phyloP scores from a whole-genome alignment of 2,329 filamentous ascomycete species.

The Akanthomyces lecanii region DNA sequence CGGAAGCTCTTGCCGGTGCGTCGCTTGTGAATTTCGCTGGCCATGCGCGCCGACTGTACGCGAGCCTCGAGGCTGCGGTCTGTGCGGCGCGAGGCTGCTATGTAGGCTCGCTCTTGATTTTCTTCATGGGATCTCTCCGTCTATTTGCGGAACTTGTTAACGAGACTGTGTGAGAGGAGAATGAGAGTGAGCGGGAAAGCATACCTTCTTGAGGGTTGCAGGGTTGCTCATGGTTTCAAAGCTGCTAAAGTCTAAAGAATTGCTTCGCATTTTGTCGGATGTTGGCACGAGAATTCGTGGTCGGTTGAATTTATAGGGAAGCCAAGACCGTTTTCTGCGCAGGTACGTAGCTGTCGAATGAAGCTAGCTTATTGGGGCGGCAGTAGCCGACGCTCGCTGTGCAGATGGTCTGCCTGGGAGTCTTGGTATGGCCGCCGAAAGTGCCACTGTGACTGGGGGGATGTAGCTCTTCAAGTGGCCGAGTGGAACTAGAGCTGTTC shows the following conservation, averaged over 20 bases:
- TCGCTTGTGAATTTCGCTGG: conserved; percentile 86
- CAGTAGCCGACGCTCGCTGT: neutral
- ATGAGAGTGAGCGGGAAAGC: neutral
- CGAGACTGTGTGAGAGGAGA: neutral
- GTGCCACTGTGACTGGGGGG: conserved; percentile 1
- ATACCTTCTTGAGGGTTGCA: conserved; percentile 15
- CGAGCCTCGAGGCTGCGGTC: conserved; percentile 85
- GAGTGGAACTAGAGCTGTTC: neutral
- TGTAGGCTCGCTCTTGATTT: conserved; percentile 84
- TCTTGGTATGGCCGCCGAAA: neutral
- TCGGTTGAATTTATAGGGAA: neutral
- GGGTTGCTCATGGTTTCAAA: conserved; percentile 6
- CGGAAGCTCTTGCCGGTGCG: conserved; percentile 78
- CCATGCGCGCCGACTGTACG: conserved; percentile 79
- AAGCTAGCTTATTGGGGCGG: neutral
- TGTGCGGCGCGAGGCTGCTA: conserved; percentile 81
- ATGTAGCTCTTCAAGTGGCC: neutral
- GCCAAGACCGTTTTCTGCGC: neutral
- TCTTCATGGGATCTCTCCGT: conserved; percentile 74
- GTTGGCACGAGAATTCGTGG: neutral
- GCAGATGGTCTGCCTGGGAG: neutral
- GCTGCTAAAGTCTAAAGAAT: conserved; percentile 11
- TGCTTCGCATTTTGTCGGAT: conserved; percentile 6
- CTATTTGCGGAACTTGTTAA: conserved; percentile 32
- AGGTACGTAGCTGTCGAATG: neutral